Evolutionary conservation across 73 alveolate genomes (phyloP), one percentile per base, ranked within the genome.

Genomic region (Durusdinium trenchii): DNA sequence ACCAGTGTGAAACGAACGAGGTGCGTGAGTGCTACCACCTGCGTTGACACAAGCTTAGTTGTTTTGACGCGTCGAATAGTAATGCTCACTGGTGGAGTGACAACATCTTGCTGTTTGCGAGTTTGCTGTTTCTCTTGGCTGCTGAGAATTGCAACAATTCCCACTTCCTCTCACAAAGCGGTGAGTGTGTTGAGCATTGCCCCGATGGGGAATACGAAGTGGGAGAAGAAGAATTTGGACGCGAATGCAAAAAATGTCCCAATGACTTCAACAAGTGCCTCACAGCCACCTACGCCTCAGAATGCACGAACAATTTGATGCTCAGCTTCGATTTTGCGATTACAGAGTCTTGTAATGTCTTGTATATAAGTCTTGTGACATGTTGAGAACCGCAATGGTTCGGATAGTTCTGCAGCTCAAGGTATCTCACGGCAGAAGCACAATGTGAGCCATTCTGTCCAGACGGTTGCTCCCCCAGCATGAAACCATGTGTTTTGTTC

Each of bases 181-280:
- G 98, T 38, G 98, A 47, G 75, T 91, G 98, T 42, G 98, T 91
- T 14, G 98, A 91, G 61, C 98, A 91, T 38, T 91, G 98, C 90
- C 98, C 87, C 45, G 98, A 91, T 30, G 98, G 98, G 6, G 98
- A 91, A 57, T 91, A 91, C 76, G 98, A 91, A 52, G 94, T 84
- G 32, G 94, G 94, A 26, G 43, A 10, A 6, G 86, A 91, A 78
- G 98, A 91, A 36, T 36, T 42, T n/a, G 98, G 98, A 87, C 98
- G 98, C 20, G 78, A 48, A 46, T 91, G 98, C 98, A 91, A 38
- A 89, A 67, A 69, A 78, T 91, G 98, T 76, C 98, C 98, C 45
- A 78, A 81, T 43, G 98, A 81, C 82, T 67, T 91, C 78, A 91
- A 91, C 67, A 79, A 75, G 61, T 91, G 98, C 82, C 67, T 91